Evolutionary conservation across 768 basidiomycete species (phyloP), one percentile per base, ranked within the genome.

Genomic region (Pisolithus marmoratus): DNA sequence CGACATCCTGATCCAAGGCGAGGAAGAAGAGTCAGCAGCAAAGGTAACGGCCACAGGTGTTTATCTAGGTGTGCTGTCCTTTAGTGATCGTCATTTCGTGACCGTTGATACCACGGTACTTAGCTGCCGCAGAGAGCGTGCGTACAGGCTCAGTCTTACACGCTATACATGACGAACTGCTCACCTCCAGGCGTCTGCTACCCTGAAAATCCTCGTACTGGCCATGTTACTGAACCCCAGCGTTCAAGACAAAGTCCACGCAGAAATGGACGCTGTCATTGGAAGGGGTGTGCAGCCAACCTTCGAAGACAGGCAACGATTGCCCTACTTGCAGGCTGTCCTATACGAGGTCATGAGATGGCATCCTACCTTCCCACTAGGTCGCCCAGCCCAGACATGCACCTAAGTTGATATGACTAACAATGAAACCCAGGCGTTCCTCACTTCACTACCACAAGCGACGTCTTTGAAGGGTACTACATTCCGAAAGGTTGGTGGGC

Each of bases 291-390:
- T 17, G 26, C 8, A 46, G 23, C 52, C 54, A 2, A 24, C 29
- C 12, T 53, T 53, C 8, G 22, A 38, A n/a, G 48, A 54, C 12
- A 29, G 24, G 17, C 23, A 24, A 15, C 29, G 36, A 3, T 46
- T 50, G 47, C 34, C 48, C 2, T 56, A 56, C 36, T 19, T 56
- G 29, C 19, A 56, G n/a, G 51, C 54, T 14, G 37, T 56, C 12
- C 19, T 56, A 8, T 42, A 42, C 7, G 54, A 56, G 29, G 38
- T 47, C 17, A 27, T 53, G 46, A 48, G 48, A 44, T 56, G 54
- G 51, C 27, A 36, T 19, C 34, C 42, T 8, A 24, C 43, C 20
- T 14, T 37, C 5, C 43, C 54, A 4, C 34, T 52, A 27, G 51
- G 54, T 56, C 22, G 6, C 22, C n/a, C n/a, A 38, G 38, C 24